These are phyloP conservation scores for Trametopsis cervina DNA, from an alignment of 768 basidiomycete genomes.

Conservation along the genomic window DNA sequence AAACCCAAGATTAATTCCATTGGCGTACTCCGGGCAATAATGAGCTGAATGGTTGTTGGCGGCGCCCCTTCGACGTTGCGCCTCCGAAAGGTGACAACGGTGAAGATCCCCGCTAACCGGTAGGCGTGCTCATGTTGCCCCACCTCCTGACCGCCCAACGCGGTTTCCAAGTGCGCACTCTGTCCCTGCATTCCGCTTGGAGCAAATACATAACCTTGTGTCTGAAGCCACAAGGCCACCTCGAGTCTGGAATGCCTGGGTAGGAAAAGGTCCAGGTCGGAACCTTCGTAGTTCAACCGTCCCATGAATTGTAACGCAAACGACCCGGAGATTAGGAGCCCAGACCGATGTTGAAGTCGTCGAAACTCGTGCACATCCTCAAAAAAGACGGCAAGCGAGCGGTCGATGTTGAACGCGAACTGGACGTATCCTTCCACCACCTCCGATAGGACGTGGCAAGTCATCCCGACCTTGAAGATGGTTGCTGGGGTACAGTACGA, in stretches of 20 bases:
- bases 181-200: too few relatives aligned
- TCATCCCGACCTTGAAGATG: too few relatives aligned
- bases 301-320: constrained; percentile 47
- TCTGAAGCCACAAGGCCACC: constrained; percentile 30
- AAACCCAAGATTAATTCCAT: constrained; percentile 35
- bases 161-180: too few relatives aligned
- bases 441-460: too few relatives aligned
- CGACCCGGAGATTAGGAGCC: constrained; percentile 46
- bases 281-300: constrained; percentile 32
- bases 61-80: background rate
- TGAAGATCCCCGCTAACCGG: too few relatives aligned
- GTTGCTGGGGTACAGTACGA: too few relatives aligned
- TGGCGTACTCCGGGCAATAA: constrained; percentile 27
- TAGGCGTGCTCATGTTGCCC: too few relatives aligned
- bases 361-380: constrained; percentile 32
- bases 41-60: constrained; percentile 31
- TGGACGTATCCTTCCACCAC: too few relatives aligned
- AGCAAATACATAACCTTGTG: constrained; percentile 25
- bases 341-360: constrained; percentile 33
- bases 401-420: constrained; percentile 30
- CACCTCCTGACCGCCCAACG: too few relatives aligned
- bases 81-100: too few relatives aligned
- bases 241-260: constrained; percentile 24
- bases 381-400: constrained; percentile 32
- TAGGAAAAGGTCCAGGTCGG: constrained; percentile 49